These are phyloP conservation scores for Boletus fagicola DNA, from an alignment of 768 basidiomycete genomes.

Conservation along the genomic window DNA sequence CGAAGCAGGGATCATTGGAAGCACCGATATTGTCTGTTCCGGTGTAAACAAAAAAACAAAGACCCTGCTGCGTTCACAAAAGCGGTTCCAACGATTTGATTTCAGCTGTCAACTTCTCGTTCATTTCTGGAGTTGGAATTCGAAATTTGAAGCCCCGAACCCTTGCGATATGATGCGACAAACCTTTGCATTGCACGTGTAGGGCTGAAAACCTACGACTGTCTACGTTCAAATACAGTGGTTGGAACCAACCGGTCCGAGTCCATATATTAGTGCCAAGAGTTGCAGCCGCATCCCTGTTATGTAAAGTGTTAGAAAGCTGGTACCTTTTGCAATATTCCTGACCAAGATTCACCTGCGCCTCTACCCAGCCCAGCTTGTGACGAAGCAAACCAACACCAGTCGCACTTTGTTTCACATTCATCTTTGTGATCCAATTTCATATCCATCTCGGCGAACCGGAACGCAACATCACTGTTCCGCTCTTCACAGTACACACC, in stretches of 20 bases:
- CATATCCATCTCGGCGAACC: neutral
- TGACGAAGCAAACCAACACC: constrained; percentile 2
- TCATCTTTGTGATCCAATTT: neutral
- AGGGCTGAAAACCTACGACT: neutral
- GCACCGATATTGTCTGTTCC: neutral
- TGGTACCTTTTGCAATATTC: neutral
- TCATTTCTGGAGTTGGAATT: neutral
- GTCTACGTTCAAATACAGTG: neutral
- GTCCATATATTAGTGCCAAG: neutral
- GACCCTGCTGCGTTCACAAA: neutral
- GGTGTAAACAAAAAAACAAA: neutral
- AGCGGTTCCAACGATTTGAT: neutral
- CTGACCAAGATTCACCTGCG: neutral
- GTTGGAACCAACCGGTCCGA: neutral
- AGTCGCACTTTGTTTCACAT: neutral
- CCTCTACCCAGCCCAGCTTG: neutral
- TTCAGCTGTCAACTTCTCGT: neutral
- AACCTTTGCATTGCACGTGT: neutral
- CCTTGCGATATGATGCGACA: neutral
- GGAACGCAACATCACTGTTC: neutral
- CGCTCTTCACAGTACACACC: neutral
- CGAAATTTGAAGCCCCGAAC: neutral
- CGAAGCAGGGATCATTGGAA: neutral
- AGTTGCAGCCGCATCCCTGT: too few species aligned
- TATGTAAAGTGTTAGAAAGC: too few species aligned